Base-by-base conservation (phyloP, 1,284 basidiomycete genomes). In the Cerioporus squamosus region DNA sequence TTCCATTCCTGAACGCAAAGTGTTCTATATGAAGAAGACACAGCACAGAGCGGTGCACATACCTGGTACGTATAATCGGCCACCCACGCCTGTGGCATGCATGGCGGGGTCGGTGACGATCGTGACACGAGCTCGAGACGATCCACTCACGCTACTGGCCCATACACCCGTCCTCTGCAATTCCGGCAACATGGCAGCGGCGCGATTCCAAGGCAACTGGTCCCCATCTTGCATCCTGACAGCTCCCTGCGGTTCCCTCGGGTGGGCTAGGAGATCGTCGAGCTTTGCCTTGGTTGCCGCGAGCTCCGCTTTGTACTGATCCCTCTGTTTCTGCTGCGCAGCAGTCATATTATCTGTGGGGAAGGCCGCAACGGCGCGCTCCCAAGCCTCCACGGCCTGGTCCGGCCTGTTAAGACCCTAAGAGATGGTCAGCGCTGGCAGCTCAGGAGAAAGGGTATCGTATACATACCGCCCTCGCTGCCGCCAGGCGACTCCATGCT, bases 401-500 rank as follows among this genome's bases (percentile, higher is more conserved):
- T 44, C 15, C 48, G 57, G 55, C 18, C 65, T 57, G 45, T 59
- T 26, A 38, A 70, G 51, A 44, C 49, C 36, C 67, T 68, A 49
- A 14, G 24, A 42, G 33, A 1, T 20, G 24, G 40, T 29, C 22
- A 18, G n/a, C 17, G 9, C 2, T 29, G 6, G 2, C 24, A 18
- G 24, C 7, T 24, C 22, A 24, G 18, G 15, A n/a, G 12, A 36
- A 33, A 1, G 45, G 10, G 20, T 12, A 31, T 18, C 29, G 15
- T 44, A 20, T 44, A n/a, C 64, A 57, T 47, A 77, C 77, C 52
- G 71, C 68, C 10, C 67, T 43, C 2, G 74, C 72, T 5, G 65
- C 53, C 0, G 72, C 77, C 2, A 74, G 61, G 42, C 77, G 68
- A 1, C 66, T 71, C 70, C 70, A 75, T 9, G 64, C 77, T 61